A percentile compares a stretch with the other conserved stretches of the same genome.
Conservation (phyloP, 179 eudicot species). For the Vitellaria paradoxa region DNA sequence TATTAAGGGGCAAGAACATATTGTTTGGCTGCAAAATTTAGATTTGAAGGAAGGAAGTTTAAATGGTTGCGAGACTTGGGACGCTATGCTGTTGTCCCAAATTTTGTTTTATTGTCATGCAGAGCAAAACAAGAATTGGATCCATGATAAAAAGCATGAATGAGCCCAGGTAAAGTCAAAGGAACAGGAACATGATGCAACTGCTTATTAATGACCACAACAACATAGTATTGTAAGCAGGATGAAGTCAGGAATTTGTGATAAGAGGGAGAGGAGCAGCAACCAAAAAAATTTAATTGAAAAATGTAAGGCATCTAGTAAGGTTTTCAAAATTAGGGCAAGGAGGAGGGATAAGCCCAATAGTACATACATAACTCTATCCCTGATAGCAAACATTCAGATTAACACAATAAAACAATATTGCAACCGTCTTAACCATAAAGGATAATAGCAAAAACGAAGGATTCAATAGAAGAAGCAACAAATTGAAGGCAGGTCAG, state of each 20-base stretch:
- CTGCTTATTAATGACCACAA: not conserved
- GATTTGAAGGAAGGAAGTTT: too few relatives aligned
- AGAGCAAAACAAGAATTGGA: not conserved
- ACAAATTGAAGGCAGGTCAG: not conserved
- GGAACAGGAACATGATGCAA: not conserved
- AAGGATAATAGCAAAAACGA: not conserved
- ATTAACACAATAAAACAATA: not conserved
- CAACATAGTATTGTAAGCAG: not conserved
- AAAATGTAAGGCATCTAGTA: too few relatives aligned
- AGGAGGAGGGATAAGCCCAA: too few relatives aligned
- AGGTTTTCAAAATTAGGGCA: too few relatives aligned
- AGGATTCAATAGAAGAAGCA: conserved; percentile 2
- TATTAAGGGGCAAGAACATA: not conserved
- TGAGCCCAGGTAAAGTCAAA: not conserved
- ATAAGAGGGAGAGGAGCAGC: too few relatives aligned
- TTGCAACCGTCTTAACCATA: not conserved
- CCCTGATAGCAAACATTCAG: not conserved
- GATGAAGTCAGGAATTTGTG: too few relatives aligned
- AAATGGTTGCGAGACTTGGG: not conserved
- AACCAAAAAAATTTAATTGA: too few relatives aligned
- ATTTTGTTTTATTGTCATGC: not conserved
- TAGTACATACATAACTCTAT: too few relatives aligned
- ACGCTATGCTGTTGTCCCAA: not conserved
- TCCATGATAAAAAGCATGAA: not conserved
- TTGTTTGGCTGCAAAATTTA: not conserved